Base-by-base conservation (phyloP, 768 basidiomycete species). In the Leccinum fibrillosum region DNA sequence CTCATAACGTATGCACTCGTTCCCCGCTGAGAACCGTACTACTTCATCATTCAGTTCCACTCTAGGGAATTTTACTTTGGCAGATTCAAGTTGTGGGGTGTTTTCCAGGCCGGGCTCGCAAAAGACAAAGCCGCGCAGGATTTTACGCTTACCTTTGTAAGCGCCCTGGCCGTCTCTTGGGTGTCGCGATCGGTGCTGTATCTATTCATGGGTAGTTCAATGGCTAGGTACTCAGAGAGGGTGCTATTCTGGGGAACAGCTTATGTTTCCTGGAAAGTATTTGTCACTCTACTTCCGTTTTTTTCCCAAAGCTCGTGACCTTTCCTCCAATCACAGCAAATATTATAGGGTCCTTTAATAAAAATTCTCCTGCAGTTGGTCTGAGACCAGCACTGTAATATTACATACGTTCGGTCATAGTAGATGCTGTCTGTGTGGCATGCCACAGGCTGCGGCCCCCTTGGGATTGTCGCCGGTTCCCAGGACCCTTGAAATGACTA, bases 101-200 rank as follows among this genome's bases (percentile, higher is more conserved):
- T 74, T 35, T 62, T 71, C 30, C 75, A 73, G 65, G 69, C 68
- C 1, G 60, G 55, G 4, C 64, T 74, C 4, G 70, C 70, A 35
- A 61, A 66, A 8, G 49, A 64, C 49, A 66, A 66, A n/a, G 58
- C 69, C 49, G 68, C 64, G 0, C 57, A 57, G 19, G 64, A 63
- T 28, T 67, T 68, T 11, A 66, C 66, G 0, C 63, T 73, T 6
- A 66, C 73, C 5, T 74, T 74, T 53, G 68, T 75, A 5, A 72
- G 74, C 25, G 72, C 74, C 12, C 54, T 69, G 4, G 65, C 68
- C 0, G 62, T 67, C 8, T 63, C 72, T 6, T 64, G 68, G 37
- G 65, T 72, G 26, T 28, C 23, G 62, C 74, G 19, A 60, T 72
- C 15, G 62, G 68, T 7, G 70, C 69, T 0, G 21, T 74, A 2